Conservation (phyloP, 225 moss, liverwort and hornwort genomes). For the Neckera pumila region DNA sequence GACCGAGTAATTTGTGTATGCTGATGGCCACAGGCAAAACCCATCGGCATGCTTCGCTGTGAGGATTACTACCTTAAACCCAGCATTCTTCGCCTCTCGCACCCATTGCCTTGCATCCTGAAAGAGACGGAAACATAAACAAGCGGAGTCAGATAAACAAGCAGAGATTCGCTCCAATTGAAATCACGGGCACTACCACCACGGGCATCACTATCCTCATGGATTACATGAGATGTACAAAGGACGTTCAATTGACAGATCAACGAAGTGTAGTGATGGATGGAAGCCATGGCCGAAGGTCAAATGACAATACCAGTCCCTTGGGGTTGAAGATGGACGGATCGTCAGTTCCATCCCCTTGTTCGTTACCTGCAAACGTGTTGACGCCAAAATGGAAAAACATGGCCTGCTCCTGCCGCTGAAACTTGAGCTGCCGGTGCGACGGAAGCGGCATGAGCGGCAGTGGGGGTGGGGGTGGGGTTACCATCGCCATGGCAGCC, state of each 20-base stretch:
- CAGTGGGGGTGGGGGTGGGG: constrained; percentile 53
- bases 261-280: neutral
- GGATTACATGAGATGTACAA: neutral
- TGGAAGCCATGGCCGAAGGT: constrained; percentile 8
- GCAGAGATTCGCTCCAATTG: neutral
- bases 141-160: neutral
- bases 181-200: neutral
- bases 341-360: constrained; percentile 61
- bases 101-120: constrained; percentile 81
- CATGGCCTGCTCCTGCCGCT: constrained; percentile 58
- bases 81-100: constrained; percentile 54
- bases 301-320: constrained; percentile 27
- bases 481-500: neutral
- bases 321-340: constrained; percentile 58
- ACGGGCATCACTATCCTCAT: neutral
- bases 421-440: constrained; percentile 60
- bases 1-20: constrained; percentile 73
- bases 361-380: constrained; percentile 67
- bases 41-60: constrained; percentile 95
- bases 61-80: constrained; percentile 64
- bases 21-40: constrained; percentile 84
- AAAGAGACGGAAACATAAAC: neutral
- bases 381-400: constrained; percentile 93
- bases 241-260: neutral
- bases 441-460: constrained; percentile 63